phyloP scores from a whole-genome alignment of 169 alveolate genomes.

The Cryptosporidium andersoni region DNA sequence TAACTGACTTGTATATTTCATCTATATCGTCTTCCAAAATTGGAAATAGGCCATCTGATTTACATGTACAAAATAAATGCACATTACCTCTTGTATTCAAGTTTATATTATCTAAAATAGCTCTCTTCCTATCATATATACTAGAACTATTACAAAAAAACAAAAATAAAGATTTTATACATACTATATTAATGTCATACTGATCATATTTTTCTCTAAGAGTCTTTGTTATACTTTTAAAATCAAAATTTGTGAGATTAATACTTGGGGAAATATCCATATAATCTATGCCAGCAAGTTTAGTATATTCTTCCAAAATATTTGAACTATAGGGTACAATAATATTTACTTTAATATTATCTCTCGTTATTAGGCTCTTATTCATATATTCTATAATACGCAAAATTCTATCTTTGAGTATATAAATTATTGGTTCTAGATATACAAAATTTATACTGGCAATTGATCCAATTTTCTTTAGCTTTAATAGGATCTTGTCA shows the following conservation, averaged over 20 bases:
- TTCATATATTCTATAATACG: neutral
- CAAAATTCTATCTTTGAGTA: neutral
- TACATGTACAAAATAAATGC: slow-evolving; percentile 19
- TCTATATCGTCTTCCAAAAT: slow-evolving; percentile 12
- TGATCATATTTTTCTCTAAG: neutral
- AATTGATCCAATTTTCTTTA: neutral
- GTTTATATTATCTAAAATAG: neutral
- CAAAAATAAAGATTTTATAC: too few species aligned
- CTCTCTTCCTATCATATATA: neutral
- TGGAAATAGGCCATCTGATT: neutral
- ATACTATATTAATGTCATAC: neutral
- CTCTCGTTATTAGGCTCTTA: neutral
- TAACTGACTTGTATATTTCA: neutral
- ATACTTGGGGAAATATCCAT: neutral
- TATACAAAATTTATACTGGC: slow-evolving; percentile 23
- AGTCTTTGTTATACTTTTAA: neutral
- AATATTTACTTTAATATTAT: neutral
- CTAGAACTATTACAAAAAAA: too few species aligned
- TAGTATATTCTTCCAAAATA: slow-evolving; percentile 27
- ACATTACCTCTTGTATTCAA: neutral
- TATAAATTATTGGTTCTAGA: slow-evolving; percentile 29
- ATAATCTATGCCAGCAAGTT: neutral
- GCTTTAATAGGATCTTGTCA: neutral
- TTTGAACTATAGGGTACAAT: slow-evolving; percentile 34
- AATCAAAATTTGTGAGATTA: neutral